A percentile compares a stretch with the other conserved stretches of the same genome.
phyloP scores from a whole-genome alignment of 768 basidiomycete genomes.

The Pleurotus djamor region DNA sequence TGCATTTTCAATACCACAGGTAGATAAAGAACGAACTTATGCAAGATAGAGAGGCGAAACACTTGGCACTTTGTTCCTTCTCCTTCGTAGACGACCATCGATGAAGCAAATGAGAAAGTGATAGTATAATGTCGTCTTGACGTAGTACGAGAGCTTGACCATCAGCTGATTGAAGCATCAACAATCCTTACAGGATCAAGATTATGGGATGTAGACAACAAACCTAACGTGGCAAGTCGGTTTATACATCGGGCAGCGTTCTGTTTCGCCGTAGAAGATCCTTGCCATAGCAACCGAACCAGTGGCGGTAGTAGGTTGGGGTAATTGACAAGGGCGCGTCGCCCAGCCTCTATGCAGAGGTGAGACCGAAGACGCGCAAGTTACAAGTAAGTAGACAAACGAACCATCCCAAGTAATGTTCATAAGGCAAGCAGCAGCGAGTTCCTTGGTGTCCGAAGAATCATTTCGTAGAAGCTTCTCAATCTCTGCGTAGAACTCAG shows the following conservation, averaged over 20 bases:
- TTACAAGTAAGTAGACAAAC: not conserved
- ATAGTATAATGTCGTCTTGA: not conserved
- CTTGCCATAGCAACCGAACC: not conserved
- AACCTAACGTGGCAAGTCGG: not conserved
- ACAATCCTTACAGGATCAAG: not conserved
- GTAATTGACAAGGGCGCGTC: not conserved
- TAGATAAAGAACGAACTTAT: not conserved
- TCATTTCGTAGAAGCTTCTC: not conserved
- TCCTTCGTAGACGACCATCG: not conserved
- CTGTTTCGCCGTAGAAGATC: constrained; percentile 1
- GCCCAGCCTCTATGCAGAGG: not conserved
- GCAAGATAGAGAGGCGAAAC: not conserved
- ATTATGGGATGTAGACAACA: not conserved
- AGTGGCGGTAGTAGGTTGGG: not conserved
- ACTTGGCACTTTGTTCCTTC: constrained; percentile 1
- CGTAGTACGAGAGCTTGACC: not conserved
- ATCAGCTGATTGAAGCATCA: not conserved
- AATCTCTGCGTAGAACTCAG: not conserved
- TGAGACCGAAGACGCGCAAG: not conserved
- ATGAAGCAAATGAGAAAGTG: not conserved
- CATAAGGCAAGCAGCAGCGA: not conserved
- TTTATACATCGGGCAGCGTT: constrained; percentile 5
- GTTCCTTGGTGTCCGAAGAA: not conserved
- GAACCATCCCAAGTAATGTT: constrained; percentile 7
- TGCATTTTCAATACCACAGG: not conserved